phyloP scores from a whole-genome alignment of 1,139 yeast species.

The Yamadazyma conglobata region DNA sequence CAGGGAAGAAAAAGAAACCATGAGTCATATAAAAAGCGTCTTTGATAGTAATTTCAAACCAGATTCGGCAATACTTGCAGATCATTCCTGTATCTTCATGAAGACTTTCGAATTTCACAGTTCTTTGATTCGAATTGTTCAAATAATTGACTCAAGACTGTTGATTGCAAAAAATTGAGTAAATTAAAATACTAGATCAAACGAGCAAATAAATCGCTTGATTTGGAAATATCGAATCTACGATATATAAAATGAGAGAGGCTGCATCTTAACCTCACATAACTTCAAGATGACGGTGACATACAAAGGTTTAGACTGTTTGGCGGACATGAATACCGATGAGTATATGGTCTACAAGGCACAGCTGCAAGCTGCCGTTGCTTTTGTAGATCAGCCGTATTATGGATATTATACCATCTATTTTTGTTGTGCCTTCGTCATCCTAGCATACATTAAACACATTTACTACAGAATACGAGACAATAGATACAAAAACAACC shows the following conservation, averaged over 20 bases:
- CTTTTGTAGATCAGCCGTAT: constrained; percentile 37
- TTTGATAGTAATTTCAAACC: no score
- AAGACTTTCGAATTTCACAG: no score
- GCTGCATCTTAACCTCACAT: no score
- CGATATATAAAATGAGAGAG: no score
- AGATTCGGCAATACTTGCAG: no score
- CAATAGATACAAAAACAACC: constrained; percentile 19
- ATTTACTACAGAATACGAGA: constrained; percentile 35
- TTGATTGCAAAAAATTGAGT: not conserved
- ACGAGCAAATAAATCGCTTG: constrained; percentile 1
- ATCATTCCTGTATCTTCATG: no score
- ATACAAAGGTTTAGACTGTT: constrained; percentile 46
- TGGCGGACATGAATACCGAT: constrained; percentile 31
- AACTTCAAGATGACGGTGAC: constrained; percentile 15
- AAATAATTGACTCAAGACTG: no score
- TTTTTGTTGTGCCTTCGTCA: constrained; percentile 38
- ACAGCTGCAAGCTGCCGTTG: constrained; percentile 34
- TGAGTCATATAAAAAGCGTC: no score
- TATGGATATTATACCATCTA: constrained; percentile 49
- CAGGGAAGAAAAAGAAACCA: not conserved
- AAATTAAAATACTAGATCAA: not conserved
- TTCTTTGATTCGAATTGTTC: no score
- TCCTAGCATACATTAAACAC: constrained; percentile 38
- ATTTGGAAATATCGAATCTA: not conserved
- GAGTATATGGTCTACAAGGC: constrained; percentile 22